Conservation (phyloP, 805 yeast genomes). For the Tetrapisispora arboricola region DNA sequence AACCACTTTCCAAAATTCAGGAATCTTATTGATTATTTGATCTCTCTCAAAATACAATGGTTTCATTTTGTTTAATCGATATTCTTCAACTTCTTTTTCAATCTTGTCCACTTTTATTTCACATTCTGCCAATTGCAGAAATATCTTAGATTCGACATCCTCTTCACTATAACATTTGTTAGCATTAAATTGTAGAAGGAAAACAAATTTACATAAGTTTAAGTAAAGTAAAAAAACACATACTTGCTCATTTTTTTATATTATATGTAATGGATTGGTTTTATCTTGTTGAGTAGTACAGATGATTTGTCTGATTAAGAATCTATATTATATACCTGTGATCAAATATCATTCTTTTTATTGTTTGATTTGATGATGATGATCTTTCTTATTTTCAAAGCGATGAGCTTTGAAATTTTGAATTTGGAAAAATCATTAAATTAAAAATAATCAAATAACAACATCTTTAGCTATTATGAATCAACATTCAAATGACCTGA, state of each 20-base stretch:
- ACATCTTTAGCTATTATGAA: too few relatives aligned
- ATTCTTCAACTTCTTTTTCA: conserved; percentile 48
- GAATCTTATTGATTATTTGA: conserved; percentile 40
- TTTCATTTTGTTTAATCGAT: conserved; percentile 42
- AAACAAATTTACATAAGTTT: background rate
- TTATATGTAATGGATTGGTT: too few relatives aligned
- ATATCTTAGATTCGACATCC: conserved; percentile 7
- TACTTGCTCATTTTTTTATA: background rate
- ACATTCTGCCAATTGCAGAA: conserved; percentile 39
- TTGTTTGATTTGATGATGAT: too few relatives aligned
- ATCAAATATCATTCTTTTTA: background rate
- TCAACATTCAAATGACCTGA: too few relatives aligned
- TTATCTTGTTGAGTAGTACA: too few relatives aligned
- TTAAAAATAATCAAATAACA: too few relatives aligned
- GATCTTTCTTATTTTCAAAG: background rate
- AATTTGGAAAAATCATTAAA: too few relatives aligned
- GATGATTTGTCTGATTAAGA: background rate
- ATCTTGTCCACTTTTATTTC: conserved; percentile 50
- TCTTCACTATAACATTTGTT: background rate
- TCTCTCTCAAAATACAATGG: conserved; percentile 52
- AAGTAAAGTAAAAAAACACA: background rate
- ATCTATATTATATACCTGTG: background rate
- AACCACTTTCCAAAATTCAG: conserved; percentile 81
- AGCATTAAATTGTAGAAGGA: background rate
- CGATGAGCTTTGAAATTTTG: background rate